Conservation (phyloP, 2,329 filamentous ascomycete genomes). For the Claviceps quebecensis region DNA sequence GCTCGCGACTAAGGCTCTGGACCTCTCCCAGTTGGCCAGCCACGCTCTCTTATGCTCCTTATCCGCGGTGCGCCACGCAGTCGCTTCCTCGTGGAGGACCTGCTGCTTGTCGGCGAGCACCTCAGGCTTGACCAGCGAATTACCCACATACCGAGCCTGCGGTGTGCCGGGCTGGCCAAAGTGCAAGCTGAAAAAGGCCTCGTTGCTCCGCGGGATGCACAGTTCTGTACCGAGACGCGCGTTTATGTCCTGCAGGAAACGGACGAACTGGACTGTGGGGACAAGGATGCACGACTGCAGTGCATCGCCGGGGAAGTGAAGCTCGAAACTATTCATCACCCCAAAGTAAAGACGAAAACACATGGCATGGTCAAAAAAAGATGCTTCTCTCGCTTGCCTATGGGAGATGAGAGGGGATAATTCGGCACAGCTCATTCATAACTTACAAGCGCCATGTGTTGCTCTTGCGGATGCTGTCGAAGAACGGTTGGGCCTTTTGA, state of each 20-base stretch:
- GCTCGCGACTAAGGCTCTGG: slow-evolving; percentile 22
- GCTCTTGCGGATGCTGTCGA: slow-evolving; percentile 43
- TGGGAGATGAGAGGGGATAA: background rate
- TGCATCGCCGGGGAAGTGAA: slow-evolving; percentile 36
- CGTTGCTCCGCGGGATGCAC: slow-evolving; percentile 38
- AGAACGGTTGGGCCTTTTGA: slow-evolving; percentile 32
- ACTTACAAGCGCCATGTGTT: slow-evolving; percentile 66
- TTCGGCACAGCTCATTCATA: background rate
- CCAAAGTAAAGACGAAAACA: background rate
- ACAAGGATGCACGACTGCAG: slow-evolving; percentile 51
- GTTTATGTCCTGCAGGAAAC: slow-evolving; percentile 53
- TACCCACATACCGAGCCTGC: slow-evolving; percentile 48
- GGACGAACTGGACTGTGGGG: slow-evolving; percentile 48
- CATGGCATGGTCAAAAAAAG: background rate
- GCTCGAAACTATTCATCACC: slow-evolving; percentile 43
- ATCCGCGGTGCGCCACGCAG: slow-evolving; percentile 14
- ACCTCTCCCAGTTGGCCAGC: slow-evolving; percentile 2
- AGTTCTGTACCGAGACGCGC: slow-evolving; percentile 37
- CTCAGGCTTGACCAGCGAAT: slow-evolving; percentile 13
- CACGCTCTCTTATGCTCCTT: background rate
- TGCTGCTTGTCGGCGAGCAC: background rate
- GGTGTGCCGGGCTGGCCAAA: slow-evolving; percentile 50
- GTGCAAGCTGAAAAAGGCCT: slow-evolving; percentile 41
- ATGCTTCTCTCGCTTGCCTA: background rate
- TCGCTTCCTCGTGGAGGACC: slow-evolving; percentile 15